A percentile compares a stretch with the other conserved stretches of the same genome.
Conservation (phyloP, 2,329 filamentous ascomycete species). For the Ophiocordyceps camponoti-floridani region DNA sequence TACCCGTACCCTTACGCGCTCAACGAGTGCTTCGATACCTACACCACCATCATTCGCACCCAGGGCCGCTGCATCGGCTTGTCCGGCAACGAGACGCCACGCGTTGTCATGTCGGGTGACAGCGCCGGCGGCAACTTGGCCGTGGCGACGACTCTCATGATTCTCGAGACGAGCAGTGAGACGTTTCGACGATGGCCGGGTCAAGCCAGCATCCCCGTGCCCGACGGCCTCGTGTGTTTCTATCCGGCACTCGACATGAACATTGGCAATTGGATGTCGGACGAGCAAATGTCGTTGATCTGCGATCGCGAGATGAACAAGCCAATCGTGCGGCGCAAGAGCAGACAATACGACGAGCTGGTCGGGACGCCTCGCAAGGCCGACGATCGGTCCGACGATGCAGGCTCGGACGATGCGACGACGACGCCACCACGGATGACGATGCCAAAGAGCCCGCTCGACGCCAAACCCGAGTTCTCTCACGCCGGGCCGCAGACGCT, state of each 20-base stretch:
- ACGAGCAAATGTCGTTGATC: slow-evolving; percentile 91
- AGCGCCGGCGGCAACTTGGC: slow-evolving; percentile 31
- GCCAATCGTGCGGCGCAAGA: slow-evolving; percentile 66
- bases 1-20: slow-evolving; percentile 28
- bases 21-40: slow-evolving; percentile 31
- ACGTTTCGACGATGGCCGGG: slow-evolving; percentile 12
- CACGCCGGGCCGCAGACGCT: slow-evolving; percentile 23
- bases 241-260: slow-evolving; percentile 94
- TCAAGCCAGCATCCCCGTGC: slow-evolving; percentile 45
- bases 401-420: slow-evolving; percentile 39
- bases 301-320: slow-evolving; percentile 67
- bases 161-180: slow-evolving; percentile 53
- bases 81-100: slow-evolving; percentile 18
- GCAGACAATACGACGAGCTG: slow-evolving; percentile 69
- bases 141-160: slow-evolving; percentile 68
- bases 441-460: slow-evolving; percentile 14
- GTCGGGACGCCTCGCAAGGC: slow-evolving; percentile 71
- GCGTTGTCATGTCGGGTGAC: slow-evolving; percentile 27
- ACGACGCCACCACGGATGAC: slow-evolving; percentile 18
- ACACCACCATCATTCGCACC: slow-evolving; percentile 18
- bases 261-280: slow-evolving; percentile 97
- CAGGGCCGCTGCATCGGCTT: slow-evolving; percentile 24
- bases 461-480: slow-evolving; percentile 25
- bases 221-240: slow-evolving; percentile 66
- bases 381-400: slow-evolving; percentile 31